phyloP scores from a whole-genome alignment of 2,329 filamentous ascomycete species.

The Cladosporium sp. region DNA sequence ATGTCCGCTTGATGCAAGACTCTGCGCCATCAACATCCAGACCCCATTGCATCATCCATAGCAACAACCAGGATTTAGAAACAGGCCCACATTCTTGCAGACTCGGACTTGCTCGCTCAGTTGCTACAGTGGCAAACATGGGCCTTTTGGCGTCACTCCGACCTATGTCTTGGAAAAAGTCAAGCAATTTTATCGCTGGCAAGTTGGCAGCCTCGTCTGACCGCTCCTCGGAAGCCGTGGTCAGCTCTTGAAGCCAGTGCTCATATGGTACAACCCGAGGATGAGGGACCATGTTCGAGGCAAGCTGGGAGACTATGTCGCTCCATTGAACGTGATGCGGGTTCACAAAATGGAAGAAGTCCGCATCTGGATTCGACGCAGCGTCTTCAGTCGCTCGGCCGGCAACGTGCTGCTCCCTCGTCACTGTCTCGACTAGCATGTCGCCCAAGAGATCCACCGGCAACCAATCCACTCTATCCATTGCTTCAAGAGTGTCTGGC shows the following conservation, averaged over 20 bases:
- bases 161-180: slow-evolving; percentile 25
- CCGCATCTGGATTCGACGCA: neutral
- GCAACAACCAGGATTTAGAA: neutral
- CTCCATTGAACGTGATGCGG: slow-evolving; percentile 23
- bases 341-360: slow-evolving; percentile 26
- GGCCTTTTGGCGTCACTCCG: neutral
- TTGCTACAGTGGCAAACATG: neutral
- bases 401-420: neutral
- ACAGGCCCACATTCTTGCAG: neutral
- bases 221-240: slow-evolving; percentile 12
- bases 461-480: slow-evolving; percentile 41
- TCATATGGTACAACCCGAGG: slow-evolving; percentile 19
- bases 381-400: neutral
- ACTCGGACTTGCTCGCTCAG: neutral
- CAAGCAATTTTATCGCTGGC: slow-evolving; percentile 27
- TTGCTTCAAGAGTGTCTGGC: slow-evolving; percentile 34
- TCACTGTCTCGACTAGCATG: slow-evolving; percentile 30
- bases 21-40: neutral
- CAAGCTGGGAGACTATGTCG: slow-evolving; percentile 15
- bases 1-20: neutral
- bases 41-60: neutral
- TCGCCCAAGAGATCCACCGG: slow-evolving; percentile 41
- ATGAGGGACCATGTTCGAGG: neutral
- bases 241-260: slow-evolving; percentile 22
- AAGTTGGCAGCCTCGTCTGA: slow-evolving; percentile 20